Evolutionary conservation across 75 land plant genomes (phyloP).

Genomic region (Pinus tabuliformis): DNA sequence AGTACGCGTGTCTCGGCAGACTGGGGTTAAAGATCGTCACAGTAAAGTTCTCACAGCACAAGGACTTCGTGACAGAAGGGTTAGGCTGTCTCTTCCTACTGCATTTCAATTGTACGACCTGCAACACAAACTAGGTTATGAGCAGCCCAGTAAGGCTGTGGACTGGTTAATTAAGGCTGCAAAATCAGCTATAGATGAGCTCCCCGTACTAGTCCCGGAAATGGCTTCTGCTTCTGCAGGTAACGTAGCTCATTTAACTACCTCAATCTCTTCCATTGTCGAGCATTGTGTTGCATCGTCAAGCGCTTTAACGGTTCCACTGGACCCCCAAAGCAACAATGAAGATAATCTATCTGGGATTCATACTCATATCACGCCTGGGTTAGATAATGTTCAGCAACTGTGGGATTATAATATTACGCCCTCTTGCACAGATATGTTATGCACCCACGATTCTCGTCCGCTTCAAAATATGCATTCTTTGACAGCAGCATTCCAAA

Average conservation of each 20-base stretch:
- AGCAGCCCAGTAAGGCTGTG: slow-evolving; percentile 95
- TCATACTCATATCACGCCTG: background rate
- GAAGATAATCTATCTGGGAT: background rate
- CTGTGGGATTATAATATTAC: background rate
- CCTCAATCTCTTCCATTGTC: slow-evolving; percentile 11
- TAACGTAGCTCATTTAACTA: background rate
- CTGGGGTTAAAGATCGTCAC: slow-evolving; percentile 94
- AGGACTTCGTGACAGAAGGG: slow-evolving; percentile 82
- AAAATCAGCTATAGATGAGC: slow-evolving; percentile 62
- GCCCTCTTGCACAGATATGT: background rate
- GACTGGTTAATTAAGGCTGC: slow-evolving; percentile 94
- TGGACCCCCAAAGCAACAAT: background rate
- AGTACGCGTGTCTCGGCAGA: slow-evolving; percentile 60
- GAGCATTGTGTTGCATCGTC: background rate
- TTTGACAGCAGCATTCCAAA: background rate
- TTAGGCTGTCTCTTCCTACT: slow-evolving; percentile 83
- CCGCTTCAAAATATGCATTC: background rate
- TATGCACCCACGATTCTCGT: background rate
- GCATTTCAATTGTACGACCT: slow-evolving; percentile 92
- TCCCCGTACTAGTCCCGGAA: slow-evolving; percentile 22
- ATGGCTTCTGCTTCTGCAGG: slow-evolving; percentile 16
- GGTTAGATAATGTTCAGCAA: background rate
- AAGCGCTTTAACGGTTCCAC: background rate
- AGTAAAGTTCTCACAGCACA: slow-evolving; percentile 88
- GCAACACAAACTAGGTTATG: slow-evolving; percentile 78